Conservation (phyloP, 305 asterid genomes). For the Fraxinus paxiana region DNA sequence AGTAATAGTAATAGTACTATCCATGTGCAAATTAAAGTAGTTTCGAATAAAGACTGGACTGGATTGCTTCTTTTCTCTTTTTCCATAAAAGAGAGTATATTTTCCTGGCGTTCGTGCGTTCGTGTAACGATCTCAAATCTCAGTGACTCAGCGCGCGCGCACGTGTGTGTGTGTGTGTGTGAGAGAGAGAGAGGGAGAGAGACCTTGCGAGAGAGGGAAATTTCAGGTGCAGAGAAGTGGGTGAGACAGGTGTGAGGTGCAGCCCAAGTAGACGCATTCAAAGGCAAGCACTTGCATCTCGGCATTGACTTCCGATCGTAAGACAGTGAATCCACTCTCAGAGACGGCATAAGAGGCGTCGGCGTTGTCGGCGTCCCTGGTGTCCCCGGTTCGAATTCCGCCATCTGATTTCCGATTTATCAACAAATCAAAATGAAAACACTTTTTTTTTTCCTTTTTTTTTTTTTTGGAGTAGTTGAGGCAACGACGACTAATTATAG, state of each 20-base stretch:
- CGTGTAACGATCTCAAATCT: neutral
- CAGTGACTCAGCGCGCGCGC: neutral
- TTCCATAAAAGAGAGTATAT: neutral
- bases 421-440: neutral
- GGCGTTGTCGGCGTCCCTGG: slow-evolving; percentile 67
- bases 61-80: neutral
- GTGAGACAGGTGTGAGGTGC: slow-evolving; percentile 71
- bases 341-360: slow-evolving; percentile 60
- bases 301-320: slow-evolving; percentile 92
- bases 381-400: slow-evolving; percentile 75
- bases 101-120: neutral
- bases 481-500: neutral
- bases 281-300: slow-evolving; percentile 78
- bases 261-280: slow-evolving; percentile 65
- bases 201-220: slow-evolving; percentile 92
- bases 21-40: neutral
- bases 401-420: slow-evolving; percentile 31
- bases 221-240: slow-evolving; percentile 59
- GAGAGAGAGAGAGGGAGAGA: neutral
- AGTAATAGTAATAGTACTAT: neutral
- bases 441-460: neutral
- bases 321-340: slow-evolving; percentile 66
- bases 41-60: neutral
- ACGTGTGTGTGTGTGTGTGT: neutral
- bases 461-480: neutral